Evolutionary conservation across 176 grass and related monocot species (phyloP), one percentile per base, ranked within the genome.

Genomic region (Oryza officinalis): DNA sequence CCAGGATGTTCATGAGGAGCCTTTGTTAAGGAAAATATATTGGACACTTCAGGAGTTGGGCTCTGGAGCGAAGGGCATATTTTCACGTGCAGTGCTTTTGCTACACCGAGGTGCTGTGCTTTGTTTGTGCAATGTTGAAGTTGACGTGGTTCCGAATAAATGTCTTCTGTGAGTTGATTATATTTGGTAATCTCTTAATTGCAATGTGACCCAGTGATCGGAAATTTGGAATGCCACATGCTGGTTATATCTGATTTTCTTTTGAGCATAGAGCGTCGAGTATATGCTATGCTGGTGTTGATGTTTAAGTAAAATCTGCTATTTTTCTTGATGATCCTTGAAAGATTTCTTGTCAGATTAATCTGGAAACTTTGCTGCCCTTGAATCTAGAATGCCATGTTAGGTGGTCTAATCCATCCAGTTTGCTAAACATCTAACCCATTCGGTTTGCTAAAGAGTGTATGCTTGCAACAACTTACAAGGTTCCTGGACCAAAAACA

Each of bases 301-400:
- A 47, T 15, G 45, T 0, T 47, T 1, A 17, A 50, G 14, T 69
- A n/a, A 6, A 23, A 13, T 69, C 20, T n/a, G 67, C 22, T 8
- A 0, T 22, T n/a, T 69, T 40, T n/a, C 18, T 5, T 12, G n/a
- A 27, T 30, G 2, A 27, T 28, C 10, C 27, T 32, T 31, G 15
- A 22, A 31, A 8, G 28, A 52, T 80, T 32, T 81, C 28, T 18
- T 6, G 13, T 3, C 11, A 2, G 45, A 6, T 69, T 41, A 20
- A 11, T 9, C 7, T 27, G 27, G 20, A 67, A 33, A 7, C 0
- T 37, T 2, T 37, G 17, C 37, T 13, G 37, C 26, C n/a, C 41
- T 23, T 61, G 46, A 45, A 81, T 87, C 63, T 67, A 75, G 85
- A 87, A 76, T 46, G 25, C 10, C 32, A 46, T 40, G 49, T 77